These are phyloP conservation scores for Cryptococcus hybrid DNA, from an alignment of 1,284 basidiomycete genomes.

Conservation along the genomic window DNA sequence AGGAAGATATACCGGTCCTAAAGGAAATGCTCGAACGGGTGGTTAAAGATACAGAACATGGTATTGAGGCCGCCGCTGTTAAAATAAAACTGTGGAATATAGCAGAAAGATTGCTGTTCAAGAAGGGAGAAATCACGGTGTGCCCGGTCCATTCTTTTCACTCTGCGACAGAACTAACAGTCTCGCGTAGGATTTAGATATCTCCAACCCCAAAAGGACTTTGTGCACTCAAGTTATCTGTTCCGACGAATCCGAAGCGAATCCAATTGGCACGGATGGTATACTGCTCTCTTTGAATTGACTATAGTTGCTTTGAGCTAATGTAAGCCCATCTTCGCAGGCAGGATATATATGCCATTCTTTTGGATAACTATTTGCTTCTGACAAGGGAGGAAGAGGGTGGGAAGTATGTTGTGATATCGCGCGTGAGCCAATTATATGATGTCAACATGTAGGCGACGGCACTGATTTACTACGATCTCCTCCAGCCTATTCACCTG, in stretches of 20 bases:
- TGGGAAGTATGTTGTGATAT: slow-evolving; percentile 36
- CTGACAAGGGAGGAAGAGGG: slow-evolving; percentile 34
- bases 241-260: slow-evolving; percentile 61
- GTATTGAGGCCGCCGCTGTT: slow-evolving; percentile 75
- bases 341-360: slow-evolving; percentile 38
- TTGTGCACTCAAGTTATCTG: neutral
- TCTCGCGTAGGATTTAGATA: slow-evolving; percentile 66
- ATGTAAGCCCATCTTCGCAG: slow-evolving; percentile 5
- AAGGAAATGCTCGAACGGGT: slow-evolving; percentile 21
- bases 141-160: slow-evolving; percentile 15
- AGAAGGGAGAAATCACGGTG: slow-evolving; percentile 74
- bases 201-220: slow-evolving; percentile 45
- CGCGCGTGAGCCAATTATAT: slow-evolving; percentile 21
- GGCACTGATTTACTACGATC: neutral
- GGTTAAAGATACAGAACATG: slow-evolving; percentile 54
- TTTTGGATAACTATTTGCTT: slow-evolving; percentile 40
- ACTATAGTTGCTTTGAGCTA: neutral
- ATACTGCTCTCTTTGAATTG: neutral
- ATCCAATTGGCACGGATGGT: slow-evolving; percentile 43
- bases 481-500: slow-evolving; percentile 32
- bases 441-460: neutral
- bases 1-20: slow-evolving; percentile 41
- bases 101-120: slow-evolving; percentile 67
- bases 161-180: neutral
- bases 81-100: slow-evolving; percentile 79